A percentile compares a stretch with the other conserved stretches of the same genome.
These are phyloP conservation scores for Crotalaria pallida DNA, from an alignment of 306 rosid genomes.

Conservation along the genomic window DNA sequence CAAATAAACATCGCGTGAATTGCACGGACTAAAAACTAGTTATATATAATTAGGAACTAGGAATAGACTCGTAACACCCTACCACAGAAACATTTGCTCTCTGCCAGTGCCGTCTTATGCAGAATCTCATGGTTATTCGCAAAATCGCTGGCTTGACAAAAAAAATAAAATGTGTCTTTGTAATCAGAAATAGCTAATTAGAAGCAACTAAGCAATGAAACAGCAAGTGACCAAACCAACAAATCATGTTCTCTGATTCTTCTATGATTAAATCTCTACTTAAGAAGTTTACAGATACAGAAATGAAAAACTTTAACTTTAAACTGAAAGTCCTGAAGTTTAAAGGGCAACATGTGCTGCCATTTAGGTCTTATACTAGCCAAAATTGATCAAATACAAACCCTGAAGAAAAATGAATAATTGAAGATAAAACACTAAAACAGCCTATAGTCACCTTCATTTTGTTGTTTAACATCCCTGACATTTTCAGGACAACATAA, in stretches of 20 bases:
- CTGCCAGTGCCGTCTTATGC: neutral
- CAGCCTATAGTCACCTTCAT: conserved; percentile 20
- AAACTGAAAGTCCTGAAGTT: neutral
- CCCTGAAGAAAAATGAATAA: conserved; percentile 8
- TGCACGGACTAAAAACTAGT: too few relatives aligned
- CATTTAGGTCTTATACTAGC: conserved; percentile 5
- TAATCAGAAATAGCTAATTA: neutral
- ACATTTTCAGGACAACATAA: conserved; percentile 17
- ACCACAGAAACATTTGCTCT: neutral
- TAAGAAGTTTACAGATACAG: conserved; percentile 6
- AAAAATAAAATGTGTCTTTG: neutral
- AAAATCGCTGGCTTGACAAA: neutral
- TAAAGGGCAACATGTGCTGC: conserved; percentile 7
- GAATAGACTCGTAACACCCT: neutral
- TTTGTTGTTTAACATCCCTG: conserved; percentile 18
- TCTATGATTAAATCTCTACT: neutral
- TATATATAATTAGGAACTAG: neutral
- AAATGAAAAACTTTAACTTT: neutral
- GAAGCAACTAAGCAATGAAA: neutral
- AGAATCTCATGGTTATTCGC: neutral
- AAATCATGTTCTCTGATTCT: neutral
- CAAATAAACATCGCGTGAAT: too few relatives aligned
- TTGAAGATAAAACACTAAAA: conserved; percentile 4
- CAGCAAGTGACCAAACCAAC: neutral
- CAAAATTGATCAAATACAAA: conserved; percentile 33